phyloP scores from a whole-genome alignment of 2,329 filamentous ascomycete species.

The Fusarium vanettenii region DNA sequence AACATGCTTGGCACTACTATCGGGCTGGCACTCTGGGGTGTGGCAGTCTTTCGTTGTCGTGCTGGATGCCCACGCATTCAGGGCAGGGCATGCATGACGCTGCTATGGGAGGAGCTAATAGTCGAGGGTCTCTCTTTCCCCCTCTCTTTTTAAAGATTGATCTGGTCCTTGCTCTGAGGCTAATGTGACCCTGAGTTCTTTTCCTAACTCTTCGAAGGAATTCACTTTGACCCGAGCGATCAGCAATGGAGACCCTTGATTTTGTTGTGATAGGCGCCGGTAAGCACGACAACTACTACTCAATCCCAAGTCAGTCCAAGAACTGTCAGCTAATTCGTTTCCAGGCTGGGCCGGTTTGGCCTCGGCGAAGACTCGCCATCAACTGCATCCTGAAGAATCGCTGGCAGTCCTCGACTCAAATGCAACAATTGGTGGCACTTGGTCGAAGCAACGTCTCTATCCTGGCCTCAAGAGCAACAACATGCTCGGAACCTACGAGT shows the following conservation, averaged over 20 bases:
- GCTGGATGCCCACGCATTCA: not conserved
- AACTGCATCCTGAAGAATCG: conserved; percentile 67
- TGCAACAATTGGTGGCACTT: conserved; percentile 73
- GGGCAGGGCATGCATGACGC: not conserved
- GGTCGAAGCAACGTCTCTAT: conserved; percentile 75
- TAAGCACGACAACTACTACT: conserved; percentile 48
- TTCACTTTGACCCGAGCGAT: not conserved
- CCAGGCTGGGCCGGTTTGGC: conserved; percentile 64
- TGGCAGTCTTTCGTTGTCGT: not conserved
- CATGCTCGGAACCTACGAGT: conserved; percentile 78
- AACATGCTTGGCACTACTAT: not conserved
- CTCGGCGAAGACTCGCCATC: conserved; percentile 70
- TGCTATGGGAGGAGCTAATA: not conserved
- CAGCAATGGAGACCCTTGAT: conserved; percentile 57
- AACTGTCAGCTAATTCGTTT: not conserved
- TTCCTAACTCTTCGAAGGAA: not conserved
- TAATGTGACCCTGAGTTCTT: not conserved
- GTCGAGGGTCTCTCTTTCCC: not conserved
- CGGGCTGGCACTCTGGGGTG: not conserved
- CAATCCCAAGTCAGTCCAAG: not conserved
- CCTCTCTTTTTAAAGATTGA: conserved; percentile 16
- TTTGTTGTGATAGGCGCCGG: conserved; percentile 65
- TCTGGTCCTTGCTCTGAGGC: not conserved
- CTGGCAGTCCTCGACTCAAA: conserved; percentile 69
- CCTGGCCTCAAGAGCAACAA: conserved; percentile 80